Percentiles rank a stretch among this genome's conserved stretches.
Conservation (phyloP, 345 rosid species). For the Boechera divaricarpa region DNA sequence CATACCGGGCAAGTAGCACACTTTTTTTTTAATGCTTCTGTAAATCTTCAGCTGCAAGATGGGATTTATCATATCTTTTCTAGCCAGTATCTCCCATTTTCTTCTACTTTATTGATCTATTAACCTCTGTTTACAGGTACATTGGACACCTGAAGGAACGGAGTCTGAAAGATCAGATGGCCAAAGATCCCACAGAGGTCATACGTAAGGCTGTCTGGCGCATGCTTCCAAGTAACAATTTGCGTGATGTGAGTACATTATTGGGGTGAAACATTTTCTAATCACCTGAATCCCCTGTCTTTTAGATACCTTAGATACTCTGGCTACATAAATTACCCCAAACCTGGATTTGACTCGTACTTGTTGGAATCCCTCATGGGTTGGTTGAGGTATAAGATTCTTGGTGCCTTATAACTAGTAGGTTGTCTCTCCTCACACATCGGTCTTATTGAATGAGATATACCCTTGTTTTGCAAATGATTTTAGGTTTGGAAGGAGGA, state of each 20-base stretch:
- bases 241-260: conserved; percentile 78
- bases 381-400: too few relatives aligned
- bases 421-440: background rate
- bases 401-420: conserved; percentile 1
- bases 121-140: conserved; percentile 56
- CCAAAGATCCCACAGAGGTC: conserved; percentile 96
- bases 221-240: conserved; percentile 96
- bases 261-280: background rate
- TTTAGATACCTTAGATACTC: background rate
- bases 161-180: conserved; percentile 90
- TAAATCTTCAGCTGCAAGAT: background rate
- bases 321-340: background rate
- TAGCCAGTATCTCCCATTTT: background rate
- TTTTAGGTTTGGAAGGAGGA: conserved; percentile 1
- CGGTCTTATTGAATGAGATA: conserved; percentile 1
- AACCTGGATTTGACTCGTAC: background rate
- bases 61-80: background rate
- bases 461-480: background rate
- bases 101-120: background rate
- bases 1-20: conserved; percentile 88
- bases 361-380: conserved; percentile 11
- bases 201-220: conserved; percentile 96
- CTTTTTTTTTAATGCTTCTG: background rate
- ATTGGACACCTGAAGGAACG: conserved; percentile 94
- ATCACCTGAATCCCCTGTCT: background rate